Evolutionary conservation across 306 rosid genomes (phyloP).

Genomic region (Urtica urens): DNA sequence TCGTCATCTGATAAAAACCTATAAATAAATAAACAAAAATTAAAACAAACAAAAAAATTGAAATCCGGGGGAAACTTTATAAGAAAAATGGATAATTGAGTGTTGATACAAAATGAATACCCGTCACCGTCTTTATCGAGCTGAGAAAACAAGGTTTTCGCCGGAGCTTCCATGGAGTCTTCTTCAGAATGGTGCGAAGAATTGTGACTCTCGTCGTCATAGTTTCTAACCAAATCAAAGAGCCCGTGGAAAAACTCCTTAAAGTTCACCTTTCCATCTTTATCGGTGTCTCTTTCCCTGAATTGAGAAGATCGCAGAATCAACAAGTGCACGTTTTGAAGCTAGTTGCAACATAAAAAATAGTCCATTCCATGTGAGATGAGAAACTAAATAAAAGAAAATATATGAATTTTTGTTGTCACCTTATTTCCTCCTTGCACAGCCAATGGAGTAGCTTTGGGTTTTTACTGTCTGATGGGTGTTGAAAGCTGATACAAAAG

Average conservation of each 20-base stretch:
- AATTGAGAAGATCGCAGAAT: slow-evolving; percentile 12
- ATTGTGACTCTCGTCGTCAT: slow-evolving; percentile 67
- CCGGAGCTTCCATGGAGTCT: slow-evolving; percentile 62
- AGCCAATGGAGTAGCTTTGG: slow-evolving; percentile 73
- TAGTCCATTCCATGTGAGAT: neutral
- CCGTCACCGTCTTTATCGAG: slow-evolving; percentile 91
- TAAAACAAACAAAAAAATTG: slow-evolving; percentile 14
- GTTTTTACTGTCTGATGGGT: slow-evolving; percentile 85
- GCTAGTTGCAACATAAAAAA: neutral
- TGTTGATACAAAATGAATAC: slow-evolving; percentile 40
- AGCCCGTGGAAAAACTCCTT: slow-evolving; percentile 95
- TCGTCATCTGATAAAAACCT: slow-evolving; percentile 71
- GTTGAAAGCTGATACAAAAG: slow-evolving; percentile 54
- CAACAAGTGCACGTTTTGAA: slow-evolving; percentile 3
- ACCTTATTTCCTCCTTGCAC: slow-evolving; percentile 95
- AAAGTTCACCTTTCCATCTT: slow-evolving; percentile 81
- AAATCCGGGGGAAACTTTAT: slow-evolving; percentile 10
- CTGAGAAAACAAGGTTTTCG: slow-evolving; percentile 59
- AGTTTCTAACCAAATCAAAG: slow-evolving; percentile 91
- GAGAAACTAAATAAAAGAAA: slow-evolving; percentile 6
- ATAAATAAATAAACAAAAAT: slow-evolving; percentile 14
- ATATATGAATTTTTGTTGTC: too few relatives aligned
- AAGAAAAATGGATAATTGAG: too few relatives aligned
- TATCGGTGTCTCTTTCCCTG: slow-evolving; percentile 86
- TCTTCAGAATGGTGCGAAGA: slow-evolving; percentile 43